These are phyloP conservation scores for Rutstroemia sydowiana DNA, from an alignment of 2,329 filamentous ascomycete species.

Conservation along the genomic window DNA sequence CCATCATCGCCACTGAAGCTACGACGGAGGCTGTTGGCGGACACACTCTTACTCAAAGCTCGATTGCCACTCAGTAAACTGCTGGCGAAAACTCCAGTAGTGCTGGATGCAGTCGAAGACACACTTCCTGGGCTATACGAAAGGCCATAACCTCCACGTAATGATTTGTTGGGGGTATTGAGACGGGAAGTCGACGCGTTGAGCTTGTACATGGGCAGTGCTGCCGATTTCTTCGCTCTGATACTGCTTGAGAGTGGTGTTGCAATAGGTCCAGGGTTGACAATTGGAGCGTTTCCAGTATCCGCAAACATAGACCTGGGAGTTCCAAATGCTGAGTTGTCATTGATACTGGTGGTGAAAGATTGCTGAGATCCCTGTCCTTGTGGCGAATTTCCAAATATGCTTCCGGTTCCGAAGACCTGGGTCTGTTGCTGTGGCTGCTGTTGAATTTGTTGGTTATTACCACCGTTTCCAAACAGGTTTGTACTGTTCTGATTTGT, in stretches of 20 bases:
- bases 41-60: slow-evolving; percentile 79
- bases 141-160: slow-evolving; percentile 77
- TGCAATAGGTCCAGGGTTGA: slow-evolving; percentile 80
- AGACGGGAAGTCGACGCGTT: slow-evolving; percentile 73
- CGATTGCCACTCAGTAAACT: slow-evolving; percentile 57
- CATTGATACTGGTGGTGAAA: slow-evolving; percentile 72
- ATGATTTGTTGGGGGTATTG: slow-evolving; percentile 67
- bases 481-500: slow-evolving; percentile 19
- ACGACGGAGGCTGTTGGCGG: slow-evolving; percentile 76
- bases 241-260: slow-evolving; percentile 71
- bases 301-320: slow-evolving; percentile 71
- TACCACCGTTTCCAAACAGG: slow-evolving; percentile 26
- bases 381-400: slow-evolving; percentile 52
- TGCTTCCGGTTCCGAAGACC: slow-evolving; percentile 48
- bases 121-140: slow-evolving; percentile 78
- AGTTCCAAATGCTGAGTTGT: slow-evolving; percentile 84
- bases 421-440: slow-evolving; percentile 44
- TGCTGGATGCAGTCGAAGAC: slow-evolving; percentile 54
- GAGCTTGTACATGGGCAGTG: slow-evolving; percentile 80
- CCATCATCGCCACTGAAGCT: slow-evolving; percentile 79
- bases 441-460: slow-evolving; percentile 28
- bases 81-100: slow-evolving; percentile 58
- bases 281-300: slow-evolving; percentile 53
- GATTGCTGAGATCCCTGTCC: slow-evolving; percentile 47
- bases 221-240: slow-evolving; percentile 70